Evolutionary conservation across 495 filamentous ascomycete genomes (phyloP).

Genomic region (Aspergillus indologenus): DNA sequence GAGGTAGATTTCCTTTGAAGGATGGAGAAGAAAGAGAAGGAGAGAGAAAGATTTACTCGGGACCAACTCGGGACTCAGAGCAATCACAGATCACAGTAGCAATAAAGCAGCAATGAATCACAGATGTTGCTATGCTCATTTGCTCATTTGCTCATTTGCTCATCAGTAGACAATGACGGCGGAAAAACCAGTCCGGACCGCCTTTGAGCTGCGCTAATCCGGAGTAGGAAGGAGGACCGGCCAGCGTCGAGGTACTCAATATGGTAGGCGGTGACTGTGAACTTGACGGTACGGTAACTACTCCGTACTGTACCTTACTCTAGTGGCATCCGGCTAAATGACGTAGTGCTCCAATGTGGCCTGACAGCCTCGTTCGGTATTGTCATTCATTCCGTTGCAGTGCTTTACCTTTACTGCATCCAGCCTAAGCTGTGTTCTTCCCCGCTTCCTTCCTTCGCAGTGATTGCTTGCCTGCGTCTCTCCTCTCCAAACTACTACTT

Average conservation of each 20-base stretch:
- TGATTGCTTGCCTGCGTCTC: no score
- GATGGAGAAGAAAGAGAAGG: background rate
- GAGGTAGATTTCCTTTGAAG: background rate
- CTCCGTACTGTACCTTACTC: conserved; percentile 3
- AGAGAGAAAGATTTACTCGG: background rate
- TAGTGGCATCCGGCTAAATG: background rate
- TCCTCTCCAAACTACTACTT: no score
- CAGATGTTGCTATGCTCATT: background rate
- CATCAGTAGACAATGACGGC: background rate
- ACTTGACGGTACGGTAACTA: no score
- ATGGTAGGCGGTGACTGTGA: conserved; percentile 1
- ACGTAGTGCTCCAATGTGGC: conserved; percentile 20
- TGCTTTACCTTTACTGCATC: conserved; percentile 5
- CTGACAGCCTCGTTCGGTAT: conserved; percentile 29
- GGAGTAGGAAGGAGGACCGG: background rate
- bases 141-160: background rate
- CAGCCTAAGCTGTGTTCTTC: conserved; percentile 20
- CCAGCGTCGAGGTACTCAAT: background rate
- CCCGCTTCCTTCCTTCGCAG: conserved; percentile 31
- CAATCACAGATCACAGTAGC: background rate
- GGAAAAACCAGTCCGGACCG: conserved; percentile 10
- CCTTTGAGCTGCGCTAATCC: background rate
- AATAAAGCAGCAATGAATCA: background rate
- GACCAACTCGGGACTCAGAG: background rate
- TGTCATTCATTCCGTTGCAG: conserved; percentile 23